Base-by-base conservation (phyloP, 139 green algal genomes). In the Nannochloris sp. region DNA sequence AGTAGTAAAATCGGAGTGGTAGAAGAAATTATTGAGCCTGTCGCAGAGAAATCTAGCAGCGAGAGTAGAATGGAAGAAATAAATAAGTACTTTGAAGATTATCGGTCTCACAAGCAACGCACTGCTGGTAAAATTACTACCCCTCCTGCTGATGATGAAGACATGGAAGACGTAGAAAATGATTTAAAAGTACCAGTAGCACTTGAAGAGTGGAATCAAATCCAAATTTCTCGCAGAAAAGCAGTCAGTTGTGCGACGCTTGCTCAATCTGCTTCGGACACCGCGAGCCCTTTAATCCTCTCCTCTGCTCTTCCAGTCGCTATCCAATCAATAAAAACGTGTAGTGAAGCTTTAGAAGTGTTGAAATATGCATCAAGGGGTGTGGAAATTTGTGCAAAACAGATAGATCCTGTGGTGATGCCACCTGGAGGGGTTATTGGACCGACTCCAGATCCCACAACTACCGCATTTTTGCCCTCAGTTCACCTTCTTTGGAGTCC, bases 401-500 rank as follows among this genome's bases (percentile, higher is more conserved):
- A 60, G 31, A 59, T 82, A 12, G 60, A 71, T 44, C 24, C 33
- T 2, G 7, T 65, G 7, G 31, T 73, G 1, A 29, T 24, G 10
- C 35, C 23, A 19, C 73, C 71, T 54, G 64, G n/a, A 61, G 13
- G 54, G 34, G 8, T 42, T 82, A 51, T 37, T 85, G n/a, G 63
- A 71, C 30, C 80, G 76, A 12, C 65, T 76, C 3, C 60, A 70
- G n/a, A 27, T 31, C 38, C 81, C 86, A 9, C 68, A 83, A 6
- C 71, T 70, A 13, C 77, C 81, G 71, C 73, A 42, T 61, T 92
- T 72, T 77, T 94, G 37, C 87, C 87, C 19, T 72, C 65, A 23
- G 70, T 94, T 39, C 83, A 90, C 39, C 42, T 70, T 14, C 27
- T 73, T 0, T 94, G 87, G 87, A 57, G 37, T 0, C 61, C 73